phyloP scores from a whole-genome alignment of 305 asterid genomes.

The Fraxinus greggii region DNA sequence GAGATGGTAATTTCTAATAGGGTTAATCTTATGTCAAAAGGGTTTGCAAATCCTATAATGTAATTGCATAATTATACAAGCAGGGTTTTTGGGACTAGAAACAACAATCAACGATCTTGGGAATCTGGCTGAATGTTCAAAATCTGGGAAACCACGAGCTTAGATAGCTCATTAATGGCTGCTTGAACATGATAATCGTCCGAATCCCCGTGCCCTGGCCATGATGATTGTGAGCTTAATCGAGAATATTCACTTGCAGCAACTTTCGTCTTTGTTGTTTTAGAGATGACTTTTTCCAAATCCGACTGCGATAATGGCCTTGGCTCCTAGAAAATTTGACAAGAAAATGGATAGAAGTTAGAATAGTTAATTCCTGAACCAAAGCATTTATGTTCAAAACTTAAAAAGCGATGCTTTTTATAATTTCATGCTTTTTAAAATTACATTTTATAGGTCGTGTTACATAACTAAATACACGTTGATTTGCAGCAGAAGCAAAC shows the following conservation, averaged over 20 bases:
- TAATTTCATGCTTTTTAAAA: not conserved
- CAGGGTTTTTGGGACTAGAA: not conserved
- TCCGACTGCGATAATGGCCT: slow-evolving; percentile 68
- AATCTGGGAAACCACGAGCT: slow-evolving; percentile 63
- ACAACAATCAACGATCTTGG: slow-evolving; percentile 34
- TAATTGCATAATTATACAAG: not conserved
- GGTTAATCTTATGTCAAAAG: not conserved
- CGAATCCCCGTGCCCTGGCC: slow-evolving; percentile 37
- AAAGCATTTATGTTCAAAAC: not conserved
- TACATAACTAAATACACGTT: not conserved
- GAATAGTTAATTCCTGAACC: not conserved
- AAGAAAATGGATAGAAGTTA: not conserved
- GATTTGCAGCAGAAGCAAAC: not conserved
- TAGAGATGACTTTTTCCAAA: slow-evolving; percentile 56
- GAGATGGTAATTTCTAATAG: not conserved
- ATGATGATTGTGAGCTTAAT: slow-evolving; percentile 41
- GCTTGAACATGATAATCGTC: slow-evolving; percentile 64
- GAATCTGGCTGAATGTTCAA: slow-evolving; percentile 55
- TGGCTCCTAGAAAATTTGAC: slow-evolving; percentile 44
- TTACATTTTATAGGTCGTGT: not conserved
- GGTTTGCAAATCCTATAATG: not conserved
- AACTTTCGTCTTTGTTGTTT: slow-evolving; percentile 56
- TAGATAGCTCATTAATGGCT: slow-evolving; percentile 67
- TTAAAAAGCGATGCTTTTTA: not conserved
- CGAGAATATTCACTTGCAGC: slow-evolving; percentile 66